phyloP scores from a whole-genome alignment of 2,329 filamentous ascomycete species.

The Paraphaeosphaeria minitans region DNA sequence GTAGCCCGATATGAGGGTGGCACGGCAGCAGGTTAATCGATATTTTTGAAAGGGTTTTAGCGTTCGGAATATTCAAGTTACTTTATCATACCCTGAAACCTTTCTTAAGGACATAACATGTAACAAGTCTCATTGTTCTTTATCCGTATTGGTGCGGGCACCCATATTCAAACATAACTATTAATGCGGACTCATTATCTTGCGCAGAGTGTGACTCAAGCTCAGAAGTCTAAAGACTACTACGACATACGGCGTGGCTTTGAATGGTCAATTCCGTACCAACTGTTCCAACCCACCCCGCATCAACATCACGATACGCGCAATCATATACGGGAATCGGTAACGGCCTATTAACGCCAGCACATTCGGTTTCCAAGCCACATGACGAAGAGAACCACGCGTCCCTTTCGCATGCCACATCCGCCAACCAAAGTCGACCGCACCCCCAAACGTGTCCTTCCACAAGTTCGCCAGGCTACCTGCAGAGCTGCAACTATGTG shows the following conservation, averaged over 20 bases:
- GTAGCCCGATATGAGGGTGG: too few relatives aligned
- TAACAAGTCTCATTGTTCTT: too few relatives aligned
- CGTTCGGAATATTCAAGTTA: too few relatives aligned
- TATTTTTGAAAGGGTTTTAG: too few relatives aligned
- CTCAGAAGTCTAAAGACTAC: too few relatives aligned
- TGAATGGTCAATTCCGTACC: neutral
- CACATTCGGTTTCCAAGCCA: neutral
- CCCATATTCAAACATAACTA: too few relatives aligned
- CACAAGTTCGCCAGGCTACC: constrained; percentile 9
- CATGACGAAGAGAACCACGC: constrained; percentile 1
- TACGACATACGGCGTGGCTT: constrained; percentile 4
- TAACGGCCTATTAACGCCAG: constrained; percentile 1
- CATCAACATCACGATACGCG: constrained; percentile 1
- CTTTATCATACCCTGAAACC: too few relatives aligned
- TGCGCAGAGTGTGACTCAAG: too few relatives aligned
- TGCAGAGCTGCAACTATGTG: constrained; percentile 11
- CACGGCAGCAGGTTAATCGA: too few relatives aligned
- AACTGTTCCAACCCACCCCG: neutral
- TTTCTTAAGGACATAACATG: too few relatives aligned
- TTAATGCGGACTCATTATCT: too few relatives aligned
- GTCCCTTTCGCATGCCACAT: constrained; percentile 8
- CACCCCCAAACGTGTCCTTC: constrained; percentile 3
- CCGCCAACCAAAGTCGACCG: constrained; percentile 3
- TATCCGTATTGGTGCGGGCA: too few relatives aligned
- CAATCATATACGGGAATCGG: constrained; percentile 3